phyloP scores from a whole-genome alignment of 2,329 filamentous ascomycete species.

The Fusarium nanum region DNA sequence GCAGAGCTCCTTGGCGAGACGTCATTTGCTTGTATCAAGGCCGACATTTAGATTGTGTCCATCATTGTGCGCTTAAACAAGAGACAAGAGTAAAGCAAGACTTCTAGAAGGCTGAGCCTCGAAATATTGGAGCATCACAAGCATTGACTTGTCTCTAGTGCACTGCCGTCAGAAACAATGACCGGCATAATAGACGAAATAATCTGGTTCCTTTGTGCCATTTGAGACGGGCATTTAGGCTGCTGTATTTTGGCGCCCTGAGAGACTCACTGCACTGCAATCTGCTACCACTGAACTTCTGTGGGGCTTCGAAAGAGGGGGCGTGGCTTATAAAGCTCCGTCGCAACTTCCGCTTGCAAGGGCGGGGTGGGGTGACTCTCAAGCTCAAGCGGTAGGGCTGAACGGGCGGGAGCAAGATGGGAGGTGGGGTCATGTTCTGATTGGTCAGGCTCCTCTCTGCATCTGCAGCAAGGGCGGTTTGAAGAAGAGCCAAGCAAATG shows the following conservation, averaged over 20 bases:
- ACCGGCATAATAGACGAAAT: background rate
- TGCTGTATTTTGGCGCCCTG: background rate
- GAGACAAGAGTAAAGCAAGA: background rate
- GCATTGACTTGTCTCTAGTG: background rate
- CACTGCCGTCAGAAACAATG: background rate
- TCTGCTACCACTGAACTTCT: background rate
- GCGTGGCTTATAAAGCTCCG: slow-evolving; percentile 14
- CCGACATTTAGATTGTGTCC: background rate
- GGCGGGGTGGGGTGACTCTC: slow-evolving; percentile 4
- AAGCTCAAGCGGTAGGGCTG: slow-evolving; percentile 39
- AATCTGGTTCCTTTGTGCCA: background rate
- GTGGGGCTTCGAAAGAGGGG: slow-evolving; percentile 19
- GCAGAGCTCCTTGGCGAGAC: slow-evolving; percentile 10
- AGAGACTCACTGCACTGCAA: background rate
- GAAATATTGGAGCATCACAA: background rate
- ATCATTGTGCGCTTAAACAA: background rate
- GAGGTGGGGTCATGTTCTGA: slow-evolving; percentile 6
- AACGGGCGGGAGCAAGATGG: slow-evolving; percentile 42
- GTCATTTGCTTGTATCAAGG: slow-evolving; percentile 1
- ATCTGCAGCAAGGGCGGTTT: slow-evolving; percentile 14
- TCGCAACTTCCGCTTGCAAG: slow-evolving; percentile 1
- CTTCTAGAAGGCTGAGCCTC: slow-evolving; percentile 4
- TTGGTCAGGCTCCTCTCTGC: slow-evolving; percentile 17
- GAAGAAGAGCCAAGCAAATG: background rate
- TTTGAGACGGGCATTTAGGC: background rate